phyloP scores from a whole-genome alignment of 768 basidiomycete genomes.

The Leccinum barrowsii region DNA sequence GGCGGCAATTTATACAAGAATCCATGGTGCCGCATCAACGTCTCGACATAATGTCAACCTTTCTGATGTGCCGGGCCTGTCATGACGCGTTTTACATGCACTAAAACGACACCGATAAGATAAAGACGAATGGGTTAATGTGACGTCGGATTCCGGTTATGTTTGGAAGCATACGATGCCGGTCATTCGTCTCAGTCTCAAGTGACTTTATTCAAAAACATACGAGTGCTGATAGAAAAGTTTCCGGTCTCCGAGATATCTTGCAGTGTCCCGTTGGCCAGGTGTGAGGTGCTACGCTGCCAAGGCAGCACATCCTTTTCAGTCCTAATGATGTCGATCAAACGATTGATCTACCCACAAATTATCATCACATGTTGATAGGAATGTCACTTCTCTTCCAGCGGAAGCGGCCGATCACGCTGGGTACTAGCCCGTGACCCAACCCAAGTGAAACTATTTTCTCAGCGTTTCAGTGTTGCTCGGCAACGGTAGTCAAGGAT shows the following conservation, averaged over 20 bases:
- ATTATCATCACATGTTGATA: not conserved
- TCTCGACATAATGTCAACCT: not conserved
- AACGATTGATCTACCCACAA: not conserved
- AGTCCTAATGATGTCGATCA: not conserved
- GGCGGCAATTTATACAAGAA: not conserved
- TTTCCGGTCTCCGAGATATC: not conserved
- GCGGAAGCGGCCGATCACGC: not conserved
- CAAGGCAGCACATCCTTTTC: not conserved
- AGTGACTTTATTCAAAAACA: no score
- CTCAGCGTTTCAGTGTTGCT: not conserved
- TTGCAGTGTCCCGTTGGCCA: not conserved
- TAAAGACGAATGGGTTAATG: not conserved
- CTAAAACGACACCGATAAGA: not conserved
- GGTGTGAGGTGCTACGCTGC: not conserved
- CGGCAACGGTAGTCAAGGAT: not conserved
- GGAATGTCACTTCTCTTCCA: not conserved
- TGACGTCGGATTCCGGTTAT: not conserved
- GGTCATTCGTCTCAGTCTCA: no score
- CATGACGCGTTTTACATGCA: not conserved
- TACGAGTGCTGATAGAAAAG: not conserved
- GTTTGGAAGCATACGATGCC: not conserved
- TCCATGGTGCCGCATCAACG: not conserved
- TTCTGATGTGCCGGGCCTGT: not conserved
- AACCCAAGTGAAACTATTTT: not conserved
- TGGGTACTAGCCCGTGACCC: not conserved